Evolutionary conservation across 306 rosid genomes (phyloP).

Genomic region (Prinsepia uniflora): DNA sequence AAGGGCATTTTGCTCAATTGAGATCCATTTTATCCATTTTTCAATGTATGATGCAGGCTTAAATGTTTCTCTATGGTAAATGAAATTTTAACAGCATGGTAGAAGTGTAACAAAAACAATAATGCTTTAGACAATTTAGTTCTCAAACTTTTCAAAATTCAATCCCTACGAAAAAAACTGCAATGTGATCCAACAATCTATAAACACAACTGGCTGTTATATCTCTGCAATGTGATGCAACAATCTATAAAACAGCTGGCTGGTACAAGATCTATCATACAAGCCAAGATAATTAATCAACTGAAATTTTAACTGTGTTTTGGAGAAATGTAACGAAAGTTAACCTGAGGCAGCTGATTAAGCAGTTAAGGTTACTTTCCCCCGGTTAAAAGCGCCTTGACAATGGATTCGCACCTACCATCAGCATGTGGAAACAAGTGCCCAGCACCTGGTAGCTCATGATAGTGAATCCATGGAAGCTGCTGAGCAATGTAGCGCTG

Average conservation of each 20-base stretch:
- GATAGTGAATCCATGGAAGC: constrained; percentile 83
- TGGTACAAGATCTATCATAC: constrained; percentile 15
- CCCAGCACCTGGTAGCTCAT: constrained; percentile 73
- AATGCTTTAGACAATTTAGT: neutral
- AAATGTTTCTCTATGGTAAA: neutral
- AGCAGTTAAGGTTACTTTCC: constrained; percentile 24
- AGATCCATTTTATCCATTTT: neutral
- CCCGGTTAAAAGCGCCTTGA: constrained; percentile 44
- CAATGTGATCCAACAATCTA: constrained; percentile 1
- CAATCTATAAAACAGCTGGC: neutral
- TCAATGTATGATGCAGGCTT: no score
- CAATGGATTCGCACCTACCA: constrained; percentile 45
- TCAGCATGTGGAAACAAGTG: constrained; percentile 51
- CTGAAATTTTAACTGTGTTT: constrained; percentile 17
- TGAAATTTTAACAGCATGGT: neutral
- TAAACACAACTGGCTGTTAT: neutral
- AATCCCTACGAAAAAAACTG: constrained; percentile 8
- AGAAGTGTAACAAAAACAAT: neutral
- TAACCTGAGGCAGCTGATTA: constrained; percentile 17
- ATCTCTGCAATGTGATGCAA: constrained; percentile 12
- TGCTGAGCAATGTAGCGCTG: constrained; percentile 56
- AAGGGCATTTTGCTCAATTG: neutral
- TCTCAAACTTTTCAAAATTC: constrained; percentile 6
- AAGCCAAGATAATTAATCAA: constrained; percentile 20
- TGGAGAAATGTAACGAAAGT: constrained; percentile 17